These are phyloP conservation scores for Starmerella davenportii DNA, from an alignment of 805 yeast genomes.

Conservation along the genomic window DNA sequence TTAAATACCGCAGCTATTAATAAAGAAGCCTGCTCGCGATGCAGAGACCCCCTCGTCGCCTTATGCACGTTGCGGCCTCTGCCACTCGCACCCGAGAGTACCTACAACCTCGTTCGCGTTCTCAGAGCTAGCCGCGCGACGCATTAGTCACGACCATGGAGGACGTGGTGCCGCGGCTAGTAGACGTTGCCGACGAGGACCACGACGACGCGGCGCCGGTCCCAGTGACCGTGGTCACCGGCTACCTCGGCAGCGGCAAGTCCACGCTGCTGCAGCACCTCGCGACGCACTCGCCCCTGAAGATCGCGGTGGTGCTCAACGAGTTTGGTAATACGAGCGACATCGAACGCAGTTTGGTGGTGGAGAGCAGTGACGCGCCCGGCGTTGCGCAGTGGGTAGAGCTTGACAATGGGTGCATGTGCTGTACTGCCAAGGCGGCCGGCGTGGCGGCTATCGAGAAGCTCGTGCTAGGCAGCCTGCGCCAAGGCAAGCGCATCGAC, in stretches of 20 bases:
- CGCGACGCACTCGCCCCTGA: slow-evolving; percentile 46
- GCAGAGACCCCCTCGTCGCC: too few species aligned
- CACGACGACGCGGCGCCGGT: slow-evolving; percentile 19
- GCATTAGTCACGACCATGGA: slow-evolving; percentile 6
- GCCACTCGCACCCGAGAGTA: too few species aligned
- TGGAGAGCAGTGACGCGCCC: slow-evolving; percentile 22
- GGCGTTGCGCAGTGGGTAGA: slow-evolving; percentile 87
- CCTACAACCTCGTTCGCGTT: too few species aligned
- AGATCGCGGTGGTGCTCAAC: slow-evolving; percentile 77
- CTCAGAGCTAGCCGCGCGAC: too few species aligned
- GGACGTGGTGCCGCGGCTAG: slow-evolving; percentile 18
- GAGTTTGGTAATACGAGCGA: slow-evolving; percentile 78
- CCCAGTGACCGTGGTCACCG: slow-evolving; percentile 86
- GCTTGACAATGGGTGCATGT: slow-evolving; percentile 87
- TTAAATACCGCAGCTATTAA: too few species aligned
- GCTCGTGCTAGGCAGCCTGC: slow-evolving; percentile 31
- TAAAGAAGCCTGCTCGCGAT: too few species aligned
- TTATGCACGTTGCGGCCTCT: too few species aligned
- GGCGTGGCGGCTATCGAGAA: slow-evolving; percentile 91
- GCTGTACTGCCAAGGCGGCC: slow-evolving; percentile 88
- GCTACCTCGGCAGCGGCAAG: slow-evolving; percentile 89
- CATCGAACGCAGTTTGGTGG: slow-evolving; percentile 71
- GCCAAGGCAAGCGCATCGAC: slow-evolving; percentile 57
- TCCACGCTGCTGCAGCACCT: slow-evolving; percentile 60
- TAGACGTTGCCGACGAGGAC: slow-evolving; percentile 3